Evolutionary conservation across 768 basidiomycete genomes (phyloP).

Genomic region (Terana coerulea): DNA sequence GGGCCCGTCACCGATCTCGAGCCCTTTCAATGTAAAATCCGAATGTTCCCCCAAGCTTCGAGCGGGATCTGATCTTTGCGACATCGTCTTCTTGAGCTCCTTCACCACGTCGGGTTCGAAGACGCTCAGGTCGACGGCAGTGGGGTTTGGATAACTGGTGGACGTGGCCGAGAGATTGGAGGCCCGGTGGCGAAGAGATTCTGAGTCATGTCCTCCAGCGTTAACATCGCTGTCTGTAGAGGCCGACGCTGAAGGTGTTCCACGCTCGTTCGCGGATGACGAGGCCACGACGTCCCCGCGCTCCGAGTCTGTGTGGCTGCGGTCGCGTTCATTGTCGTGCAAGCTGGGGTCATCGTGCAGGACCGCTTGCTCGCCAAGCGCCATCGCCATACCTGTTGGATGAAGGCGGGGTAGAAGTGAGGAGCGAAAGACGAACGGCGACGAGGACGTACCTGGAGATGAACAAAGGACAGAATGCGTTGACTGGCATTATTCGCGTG

Average conservation of each 20-base stretch:
- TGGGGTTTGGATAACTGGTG: background rate
- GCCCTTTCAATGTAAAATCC: conserved; percentile 17
- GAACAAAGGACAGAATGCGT: background rate
- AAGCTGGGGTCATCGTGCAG: background rate
- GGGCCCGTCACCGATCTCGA: conserved; percentile 16
- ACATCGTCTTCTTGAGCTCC: conserved; percentile 11
- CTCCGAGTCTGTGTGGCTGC: background rate
- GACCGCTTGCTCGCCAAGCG: background rate
- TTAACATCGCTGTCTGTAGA: no score
- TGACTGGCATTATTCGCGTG: background rate
- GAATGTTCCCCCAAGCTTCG: conserved; percentile 11
- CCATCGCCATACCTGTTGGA: background rate
- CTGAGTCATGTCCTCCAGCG: no score
- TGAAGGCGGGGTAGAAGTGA: background rate
- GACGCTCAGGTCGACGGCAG: conserved; percentile 37
- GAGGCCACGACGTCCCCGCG: background rate
- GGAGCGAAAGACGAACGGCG: background rate
- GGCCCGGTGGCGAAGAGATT: background rate
- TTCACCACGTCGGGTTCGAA: conserved; percentile 53
- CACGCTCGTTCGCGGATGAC: background rate
- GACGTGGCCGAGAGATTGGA: background rate
- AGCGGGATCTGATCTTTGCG: background rate
- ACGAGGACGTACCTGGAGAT: background rate
- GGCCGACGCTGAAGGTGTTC: background rate
- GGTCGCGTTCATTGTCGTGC: background rate